Conservation (phyloP, 768 basidiomycete species). For the Agaricus bisporus region DNA sequence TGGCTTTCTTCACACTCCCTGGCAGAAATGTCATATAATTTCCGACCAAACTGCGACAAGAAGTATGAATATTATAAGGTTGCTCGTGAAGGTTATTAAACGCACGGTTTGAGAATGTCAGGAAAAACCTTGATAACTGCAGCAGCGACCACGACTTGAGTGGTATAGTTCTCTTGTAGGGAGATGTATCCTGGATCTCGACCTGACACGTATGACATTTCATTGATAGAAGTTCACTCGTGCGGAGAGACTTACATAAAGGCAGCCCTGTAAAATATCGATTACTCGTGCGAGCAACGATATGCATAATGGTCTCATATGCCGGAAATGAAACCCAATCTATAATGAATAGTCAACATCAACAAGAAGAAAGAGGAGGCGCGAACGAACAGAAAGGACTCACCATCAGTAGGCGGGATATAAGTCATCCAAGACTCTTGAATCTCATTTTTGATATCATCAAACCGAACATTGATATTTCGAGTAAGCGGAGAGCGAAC, state of each 20-base stretch:
- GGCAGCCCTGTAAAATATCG: constrained; percentile 40
- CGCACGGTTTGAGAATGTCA: constrained; percentile 15
- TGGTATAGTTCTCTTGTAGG: constrained; percentile 26
- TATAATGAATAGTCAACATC: constrained; percentile 10
- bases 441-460: constrained; percentile 9
- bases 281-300: constrained; percentile 33
- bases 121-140: constrained; percentile 17
- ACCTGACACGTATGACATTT: constrained; percentile 22
- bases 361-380: neutral
- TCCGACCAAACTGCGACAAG: constrained; percentile 16
- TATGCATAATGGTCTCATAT: constrained; percentile 22
- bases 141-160: constrained; percentile 14
- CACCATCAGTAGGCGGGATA: constrained; percentile 26
- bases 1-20: constrained; percentile 16
- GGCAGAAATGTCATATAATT: constrained; percentile 17
- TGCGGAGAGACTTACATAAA: constrained; percentile 28
- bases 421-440: constrained; percentile 36
- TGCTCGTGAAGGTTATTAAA: neutral
- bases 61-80: neutral
- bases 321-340: constrained; percentile 28
- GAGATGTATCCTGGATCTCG: constrained; percentile 31
- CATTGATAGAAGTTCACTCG: neutral
- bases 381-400: neutral
- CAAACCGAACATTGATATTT: constrained; percentile 2
- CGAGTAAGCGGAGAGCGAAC: constrained; percentile 9